phyloP scores from a whole-genome alignment of 78 protist genomes.

The Dictyostelium intermedium region DNA sequence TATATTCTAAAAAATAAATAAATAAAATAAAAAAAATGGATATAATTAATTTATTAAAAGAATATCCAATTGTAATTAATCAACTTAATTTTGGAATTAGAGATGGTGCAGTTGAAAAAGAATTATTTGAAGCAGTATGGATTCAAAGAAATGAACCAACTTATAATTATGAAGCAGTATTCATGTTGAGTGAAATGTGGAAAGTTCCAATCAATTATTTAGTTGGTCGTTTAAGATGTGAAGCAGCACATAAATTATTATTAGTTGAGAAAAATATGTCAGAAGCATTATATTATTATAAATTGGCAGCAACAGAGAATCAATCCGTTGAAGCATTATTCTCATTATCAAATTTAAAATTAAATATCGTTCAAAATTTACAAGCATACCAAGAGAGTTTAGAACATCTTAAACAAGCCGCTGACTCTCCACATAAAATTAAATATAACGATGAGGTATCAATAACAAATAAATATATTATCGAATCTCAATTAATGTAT shows the following conservation, averaged over 20 bases:
- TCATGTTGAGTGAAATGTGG: neutral
- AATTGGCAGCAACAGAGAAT: constrained; percentile 2
- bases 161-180: neutral
- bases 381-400: neutral
- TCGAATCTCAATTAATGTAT: constrained; percentile 4
- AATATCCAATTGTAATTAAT: neutral
- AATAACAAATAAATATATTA: neutral
- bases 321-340: constrained; percentile 1
- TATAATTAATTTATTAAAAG: neutral
- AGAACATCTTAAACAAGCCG: neutral
- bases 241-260: constrained; percentile 1
- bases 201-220: neutral
- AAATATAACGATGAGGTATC: neutral
- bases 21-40: neutral
- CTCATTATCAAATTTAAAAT: constrained; percentile 11
- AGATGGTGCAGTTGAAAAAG: neutral
- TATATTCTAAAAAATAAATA: neutral
- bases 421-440: neutral
- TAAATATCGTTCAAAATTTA: neutral
- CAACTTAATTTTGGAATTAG: neutral
- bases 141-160: constrained; percentile 6
- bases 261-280: neutral
- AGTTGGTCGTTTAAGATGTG: constrained; percentile 18
- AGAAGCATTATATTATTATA: constrained; percentile 2
- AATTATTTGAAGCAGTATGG: constrained; percentile 6